Evolutionary conservation across 139 green algal species (phyloP).

Genomic region (Dunaliella primolecta): DNA sequence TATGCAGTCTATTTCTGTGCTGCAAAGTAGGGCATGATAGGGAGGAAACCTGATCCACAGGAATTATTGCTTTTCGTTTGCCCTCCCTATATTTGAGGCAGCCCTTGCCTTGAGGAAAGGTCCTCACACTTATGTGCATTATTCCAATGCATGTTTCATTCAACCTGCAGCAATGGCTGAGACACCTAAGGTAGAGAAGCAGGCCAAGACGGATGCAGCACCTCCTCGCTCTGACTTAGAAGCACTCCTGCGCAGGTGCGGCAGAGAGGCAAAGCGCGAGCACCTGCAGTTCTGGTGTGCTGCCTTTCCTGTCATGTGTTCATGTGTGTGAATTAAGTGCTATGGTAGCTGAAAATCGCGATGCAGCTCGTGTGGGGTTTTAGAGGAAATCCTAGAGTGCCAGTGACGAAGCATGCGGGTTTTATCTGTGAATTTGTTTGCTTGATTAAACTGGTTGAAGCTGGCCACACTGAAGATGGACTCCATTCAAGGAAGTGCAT

Average conservation of each 20-base stretch:
- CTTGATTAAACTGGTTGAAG: no score
- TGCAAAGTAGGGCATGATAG: neutral
- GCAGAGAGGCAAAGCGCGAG: neutral
- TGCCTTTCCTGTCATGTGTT: no score
- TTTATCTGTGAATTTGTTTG: neutral
- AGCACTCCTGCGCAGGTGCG: slow-evolving; percentile 29
- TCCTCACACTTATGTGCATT: neutral
- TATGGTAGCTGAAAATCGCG: neutral
- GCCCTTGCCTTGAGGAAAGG: no score
- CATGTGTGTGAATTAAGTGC: neutral
- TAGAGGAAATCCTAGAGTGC: no score
- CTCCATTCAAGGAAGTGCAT: no score
- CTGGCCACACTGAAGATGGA: no score
- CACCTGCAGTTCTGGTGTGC: no score
- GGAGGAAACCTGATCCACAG: no score
- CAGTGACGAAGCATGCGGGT: neutral
- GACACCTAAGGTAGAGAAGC: neutral
- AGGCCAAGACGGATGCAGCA: neutral
- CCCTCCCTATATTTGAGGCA: no score
- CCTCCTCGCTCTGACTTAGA: slow-evolving; percentile 31
- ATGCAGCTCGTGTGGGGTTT: neutral
- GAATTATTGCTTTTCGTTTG: no score
- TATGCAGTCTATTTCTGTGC: slow-evolving; percentile 1
- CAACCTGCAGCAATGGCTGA: neutral
- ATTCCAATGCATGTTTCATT: neutral